A percentile compares a stretch with the other conserved stretches of the same genome.
These are phyloP conservation scores for Penstemon eatonii DNA, from an alignment of 257 asterid species.

Conservation along the genomic window DNA sequence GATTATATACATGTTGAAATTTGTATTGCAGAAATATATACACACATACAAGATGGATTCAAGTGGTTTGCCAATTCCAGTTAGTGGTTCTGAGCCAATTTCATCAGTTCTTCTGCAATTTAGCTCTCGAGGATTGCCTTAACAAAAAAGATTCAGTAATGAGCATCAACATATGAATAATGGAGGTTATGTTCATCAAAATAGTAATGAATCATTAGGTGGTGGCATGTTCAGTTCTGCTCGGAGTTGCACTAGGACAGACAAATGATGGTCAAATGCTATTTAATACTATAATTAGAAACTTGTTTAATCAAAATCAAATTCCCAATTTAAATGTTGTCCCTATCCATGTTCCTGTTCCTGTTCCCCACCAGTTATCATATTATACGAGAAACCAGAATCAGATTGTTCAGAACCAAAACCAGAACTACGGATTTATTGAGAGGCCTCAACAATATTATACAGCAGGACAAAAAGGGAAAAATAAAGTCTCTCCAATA, in stretches of 20 bases:
- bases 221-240: too few relatives aligned
- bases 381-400: neutral
- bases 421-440: neutral
- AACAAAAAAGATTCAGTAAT: neutral
- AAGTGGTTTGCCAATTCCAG: conserved; percentile 22
- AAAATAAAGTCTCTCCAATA: too few relatives aligned
- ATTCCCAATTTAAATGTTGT: neutral
- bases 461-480: too few relatives aligned
- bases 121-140: conserved; percentile 3
- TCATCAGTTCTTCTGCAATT: conserved; percentile 15
- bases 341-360: too few relatives aligned
- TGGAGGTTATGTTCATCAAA: too few relatives aligned
- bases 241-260: too few relatives aligned
- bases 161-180: too few relatives aligned
- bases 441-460: neutral
- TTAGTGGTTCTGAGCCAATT: conserved; percentile 23
- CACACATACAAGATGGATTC: neutral
- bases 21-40: too few relatives aligned
- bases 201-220: neutral
- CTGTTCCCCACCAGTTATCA: conserved; percentile 1
- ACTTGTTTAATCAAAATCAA: too few relatives aligned
- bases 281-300: neutral
- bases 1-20: too few relatives aligned
- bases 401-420: neutral
- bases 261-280: neutral